Base-by-base conservation (phyloP, 2,329 filamentous ascomycete genomes). In the Dryadomyces quercivorus region DNA sequence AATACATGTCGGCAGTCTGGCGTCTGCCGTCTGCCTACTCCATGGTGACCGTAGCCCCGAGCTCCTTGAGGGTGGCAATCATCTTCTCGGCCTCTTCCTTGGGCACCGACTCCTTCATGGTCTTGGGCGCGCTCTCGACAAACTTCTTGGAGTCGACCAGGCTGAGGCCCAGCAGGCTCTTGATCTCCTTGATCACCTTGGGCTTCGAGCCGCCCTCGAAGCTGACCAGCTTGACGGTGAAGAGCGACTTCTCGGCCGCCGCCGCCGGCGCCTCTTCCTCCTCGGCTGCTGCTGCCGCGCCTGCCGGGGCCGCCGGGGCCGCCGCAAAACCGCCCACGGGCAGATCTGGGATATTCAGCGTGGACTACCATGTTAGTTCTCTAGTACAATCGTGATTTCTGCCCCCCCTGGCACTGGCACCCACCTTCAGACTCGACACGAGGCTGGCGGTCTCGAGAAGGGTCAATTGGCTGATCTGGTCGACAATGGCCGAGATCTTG, bases 91-190 rank as follows among this genome's bases (percentile, higher is more conserved):
- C 90, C 71, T 99, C 94, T 67, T 99, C 93, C 82, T 98, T 99
- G 60, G 92, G 87, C 62, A 98, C 90, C 52, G 87, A 91, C 75
- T 99, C 93, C 84, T 97, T 97, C 88, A 99, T 88, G 71, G 88
- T 76, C 85, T 99, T 99, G 60, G 93, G 93, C 63, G 88, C 91
- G 67, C 88, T 89, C 80, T 99, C 93, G 61, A 98, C 93, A 66
- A 99, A 99, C 78, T 99, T 99, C 86, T 99, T 99, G 75, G 88
- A 95, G 73, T 99, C 93, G 63, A 99, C 94, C 75, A 99, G 80
- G 69, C 88, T 94, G 67, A 98, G 74, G 46, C 93, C 93, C 58
- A 99, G 77, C 82, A 98, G 79, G 66, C 82, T 84, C 84, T 99
- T 99, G 76, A 99, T 81, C 77, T 99, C 93, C 82, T 99, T 99